Evolutionary conservation across 2,329 filamentous ascomycete species (phyloP).

Genomic region (Chalara sp.): DNA sequence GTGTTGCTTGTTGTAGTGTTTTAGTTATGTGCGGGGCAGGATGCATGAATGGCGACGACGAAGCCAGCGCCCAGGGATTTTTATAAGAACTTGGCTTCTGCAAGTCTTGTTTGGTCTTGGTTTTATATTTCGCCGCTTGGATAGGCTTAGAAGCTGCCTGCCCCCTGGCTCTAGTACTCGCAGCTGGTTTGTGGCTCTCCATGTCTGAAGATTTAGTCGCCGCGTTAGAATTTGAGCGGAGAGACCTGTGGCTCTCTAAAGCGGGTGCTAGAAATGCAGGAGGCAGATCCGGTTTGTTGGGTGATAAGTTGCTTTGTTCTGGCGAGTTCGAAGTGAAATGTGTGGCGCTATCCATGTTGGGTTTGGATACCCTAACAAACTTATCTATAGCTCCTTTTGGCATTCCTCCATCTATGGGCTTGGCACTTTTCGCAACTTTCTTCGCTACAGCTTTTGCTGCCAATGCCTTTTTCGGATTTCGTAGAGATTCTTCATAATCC

Average conservation of each 20-base stretch:
- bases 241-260: constrained; percentile 6
- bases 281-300: constrained; percentile 11
- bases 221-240: background rate
- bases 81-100: constrained; percentile 9
- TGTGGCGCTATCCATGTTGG: background rate
- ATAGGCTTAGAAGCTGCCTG: background rate
- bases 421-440: constrained; percentile 12
- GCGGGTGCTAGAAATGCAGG: constrained; percentile 16
- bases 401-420: constrained; percentile 18
- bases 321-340: background rate
- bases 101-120: constrained; percentile 4
- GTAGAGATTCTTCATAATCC: constrained; percentile 49
- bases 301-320: background rate
- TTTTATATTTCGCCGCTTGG: background rate
- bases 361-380: constrained; percentile 26
- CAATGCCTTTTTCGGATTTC: constrained; percentile 19
- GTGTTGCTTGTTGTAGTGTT: background rate
- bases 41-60: constrained; percentile 5
- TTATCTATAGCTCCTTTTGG: constrained; percentile 27
- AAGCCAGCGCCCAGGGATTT: constrained; percentile 11
- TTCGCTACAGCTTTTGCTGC: constrained; percentile 18
- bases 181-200: background rate
- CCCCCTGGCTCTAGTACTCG: constrained; percentile 3
- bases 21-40: constrained; percentile 6
- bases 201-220: background rate